Evolutionary conservation across 441 rosid genomes (phyloP), one percentile per base, ranked within the genome.

Genomic region (Dalechampia spathulata): DNA sequence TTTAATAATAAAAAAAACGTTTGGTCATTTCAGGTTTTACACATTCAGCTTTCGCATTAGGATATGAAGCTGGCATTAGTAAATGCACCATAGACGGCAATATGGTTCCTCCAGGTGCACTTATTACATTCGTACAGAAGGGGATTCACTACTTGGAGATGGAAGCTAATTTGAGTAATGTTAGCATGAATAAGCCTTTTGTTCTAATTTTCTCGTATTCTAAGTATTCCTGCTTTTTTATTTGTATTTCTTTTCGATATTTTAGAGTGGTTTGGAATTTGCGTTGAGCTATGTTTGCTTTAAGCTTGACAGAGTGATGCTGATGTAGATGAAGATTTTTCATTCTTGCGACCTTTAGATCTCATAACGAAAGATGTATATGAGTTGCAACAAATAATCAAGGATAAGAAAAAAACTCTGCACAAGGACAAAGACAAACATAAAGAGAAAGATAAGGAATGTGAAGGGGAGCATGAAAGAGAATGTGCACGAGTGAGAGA

Each of bases 141-240:
- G 99, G 97, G 57, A 90, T 90, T 42, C 99, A 87, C 61, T 94
- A 86, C 69, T 61, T 94, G 84, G 97, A 94, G 86, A 86, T 90
- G 99, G 99, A 94, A 72, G 99, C 98, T 38, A 90, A 94, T 69
- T 61, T 87, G 83, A 80, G 72, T 77, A 81, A 83, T 75, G 97
- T 87, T 69, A 76, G 90, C 36, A 68, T 73, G 53, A 63, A 41
- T 67, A 36, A 45, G 64, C 45, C 64, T 42, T 66, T 67, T 12
- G 26, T 19, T 52, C 15, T 42, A 42, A 37, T 55, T 37, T 52
- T 41, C n/a, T n/a, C n/a, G n/a, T n/a, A n/a, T 41, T n/a, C 3
- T 2, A 10, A 14, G 3, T 38, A 4, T 27, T 59, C 6, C 10
- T 22, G 10, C 44, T 62, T 10, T 19, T 14, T 11, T 42, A 5